These are phyloP conservation scores for Cryptosporidium parvum DNA, from an alignment of 169 alveolate species.

Conservation along the genomic window DNA sequence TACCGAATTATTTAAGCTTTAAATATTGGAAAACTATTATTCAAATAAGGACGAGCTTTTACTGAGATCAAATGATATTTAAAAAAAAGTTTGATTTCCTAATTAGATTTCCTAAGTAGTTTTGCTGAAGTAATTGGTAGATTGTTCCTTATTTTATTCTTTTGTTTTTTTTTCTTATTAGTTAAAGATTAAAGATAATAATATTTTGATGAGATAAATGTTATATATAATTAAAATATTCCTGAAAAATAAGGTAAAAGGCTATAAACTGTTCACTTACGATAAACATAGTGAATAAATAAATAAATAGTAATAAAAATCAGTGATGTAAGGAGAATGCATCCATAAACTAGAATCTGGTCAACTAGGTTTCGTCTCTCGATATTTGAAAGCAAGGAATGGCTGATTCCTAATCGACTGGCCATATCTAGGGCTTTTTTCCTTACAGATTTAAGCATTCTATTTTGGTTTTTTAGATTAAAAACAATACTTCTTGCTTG, in stretches of 20 bases:
- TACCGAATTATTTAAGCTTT: not conserved
- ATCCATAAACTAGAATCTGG: slow-evolving; percentile 57
- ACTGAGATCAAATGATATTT: not conserved
- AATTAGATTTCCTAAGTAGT: too few relatives aligned
- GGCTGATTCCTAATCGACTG: slow-evolving; percentile 55
- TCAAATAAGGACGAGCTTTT: not conserved
- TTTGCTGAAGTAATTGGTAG: too few relatives aligned
- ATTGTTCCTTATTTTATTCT: too few relatives aligned
- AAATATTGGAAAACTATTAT: not conserved
- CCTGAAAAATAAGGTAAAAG: not conserved
- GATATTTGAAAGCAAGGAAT: slow-evolving; percentile 36
- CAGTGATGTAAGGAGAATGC: slow-evolving; percentile 40
- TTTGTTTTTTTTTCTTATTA: too few relatives aligned
- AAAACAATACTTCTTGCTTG: slow-evolving; percentile 58
- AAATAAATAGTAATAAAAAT: slow-evolving; percentile 32
- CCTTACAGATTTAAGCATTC: slow-evolving; percentile 60
- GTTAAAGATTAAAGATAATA: not conserved
- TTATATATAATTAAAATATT: too few relatives aligned
- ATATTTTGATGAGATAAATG: too few relatives aligned
- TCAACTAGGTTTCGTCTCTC: slow-evolving; percentile 64
- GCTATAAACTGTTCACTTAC: not conserved
- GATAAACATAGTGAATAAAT: slow-evolving; percentile 44
- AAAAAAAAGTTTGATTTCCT: too few relatives aligned
- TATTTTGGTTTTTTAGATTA: slow-evolving; percentile 56
- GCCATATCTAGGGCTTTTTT: slow-evolving; percentile 69